Evolutionary conservation across 2,329 filamentous ascomycete genomes (phyloP).

Genomic region (Ampelomyces quisqualis): DNA sequence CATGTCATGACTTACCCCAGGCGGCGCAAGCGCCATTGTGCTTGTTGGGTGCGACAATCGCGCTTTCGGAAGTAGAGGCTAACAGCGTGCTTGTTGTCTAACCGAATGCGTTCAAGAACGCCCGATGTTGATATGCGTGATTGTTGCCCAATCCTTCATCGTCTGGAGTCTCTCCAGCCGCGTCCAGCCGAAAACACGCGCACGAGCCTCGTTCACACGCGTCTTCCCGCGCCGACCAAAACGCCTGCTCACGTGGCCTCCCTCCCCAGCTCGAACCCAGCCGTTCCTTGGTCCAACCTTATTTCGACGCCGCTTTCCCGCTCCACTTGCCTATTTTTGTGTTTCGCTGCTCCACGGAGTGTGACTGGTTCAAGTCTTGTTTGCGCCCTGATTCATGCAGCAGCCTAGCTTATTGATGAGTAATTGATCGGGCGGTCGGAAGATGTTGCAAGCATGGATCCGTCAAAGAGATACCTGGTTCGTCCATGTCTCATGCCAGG

Average conservation of each 20-base stretch:
- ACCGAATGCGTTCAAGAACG: background rate
- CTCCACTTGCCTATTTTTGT: background rate
- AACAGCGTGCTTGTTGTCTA: background rate
- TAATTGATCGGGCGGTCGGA: too few species aligned
- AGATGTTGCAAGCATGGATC: too few species aligned
- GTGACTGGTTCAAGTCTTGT: too few species aligned
- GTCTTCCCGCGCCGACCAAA: conserved; percentile 7
- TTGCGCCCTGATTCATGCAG: too few species aligned
- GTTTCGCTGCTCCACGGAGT: too few species aligned
- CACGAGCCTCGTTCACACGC: conserved; percentile 10
- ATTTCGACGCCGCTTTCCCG: background rate
- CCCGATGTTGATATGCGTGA: conserved; percentile 7
- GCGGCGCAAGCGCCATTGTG: conserved; percentile 28
- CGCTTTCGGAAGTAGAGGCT: background rate
- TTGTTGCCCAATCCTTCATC: conserved; percentile 13
- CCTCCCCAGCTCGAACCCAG: background rate
- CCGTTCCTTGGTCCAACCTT: background rate
- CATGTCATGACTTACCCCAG: conserved; percentile 24
- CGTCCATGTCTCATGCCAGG: too few species aligned
- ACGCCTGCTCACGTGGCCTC: conserved; percentile 14
- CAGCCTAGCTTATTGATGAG: too few species aligned
- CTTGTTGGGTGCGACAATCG: background rate
- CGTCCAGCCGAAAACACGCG: conserved; percentile 15
- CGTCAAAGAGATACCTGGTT: too few species aligned
- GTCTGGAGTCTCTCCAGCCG: background rate